A percentile compares a stretch with the other conserved stretches of the same genome.
Conservation (phyloP, 2,329 filamentous ascomycete species). For the Pseudogymnoascus sp. region DNA sequence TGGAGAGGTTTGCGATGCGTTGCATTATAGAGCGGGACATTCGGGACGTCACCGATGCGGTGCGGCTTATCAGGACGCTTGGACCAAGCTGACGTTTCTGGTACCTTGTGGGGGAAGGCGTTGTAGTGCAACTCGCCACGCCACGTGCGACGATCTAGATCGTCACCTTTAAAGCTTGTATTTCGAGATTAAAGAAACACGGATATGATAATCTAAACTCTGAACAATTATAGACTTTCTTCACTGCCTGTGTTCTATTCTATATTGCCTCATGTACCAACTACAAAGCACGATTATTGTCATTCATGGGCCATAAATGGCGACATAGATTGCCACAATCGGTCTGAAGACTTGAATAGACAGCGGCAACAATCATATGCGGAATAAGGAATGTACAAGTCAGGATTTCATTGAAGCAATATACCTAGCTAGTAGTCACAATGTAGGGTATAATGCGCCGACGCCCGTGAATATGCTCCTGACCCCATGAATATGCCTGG, state of each 20-base stretch:
- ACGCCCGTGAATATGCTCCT: constrained; percentile 4
- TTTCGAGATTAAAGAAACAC: background rate
- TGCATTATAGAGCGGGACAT: background rate
- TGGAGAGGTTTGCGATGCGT: background rate
- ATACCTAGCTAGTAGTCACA: constrained; percentile 10
- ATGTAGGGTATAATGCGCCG: constrained; percentile 10
- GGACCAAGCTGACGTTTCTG: constrained; percentile 8
- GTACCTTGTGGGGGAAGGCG: background rate
- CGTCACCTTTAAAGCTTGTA: constrained; percentile 3
- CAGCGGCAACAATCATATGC: background rate
- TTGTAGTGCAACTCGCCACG: background rate
- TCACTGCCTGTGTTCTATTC: background rate
- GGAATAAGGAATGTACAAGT: background rate
- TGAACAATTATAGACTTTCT: background rate
- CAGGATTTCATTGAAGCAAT: constrained; percentile 6
- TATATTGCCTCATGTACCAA: background rate
- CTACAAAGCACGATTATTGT: background rate
- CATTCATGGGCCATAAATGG: background rate
- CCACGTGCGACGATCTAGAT: constrained; percentile 2
- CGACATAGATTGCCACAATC: background rate
- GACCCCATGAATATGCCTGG: background rate
- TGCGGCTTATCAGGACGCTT: constrained; percentile 7
- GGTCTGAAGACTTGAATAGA: background rate
- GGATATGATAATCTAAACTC: background rate
- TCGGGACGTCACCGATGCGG: constrained; percentile 3